Evolutionary conservation across 441 rosid species (phyloP), one percentile per base, ranked within the genome.

Genomic region (Hypseocharis bilobata): DNA sequence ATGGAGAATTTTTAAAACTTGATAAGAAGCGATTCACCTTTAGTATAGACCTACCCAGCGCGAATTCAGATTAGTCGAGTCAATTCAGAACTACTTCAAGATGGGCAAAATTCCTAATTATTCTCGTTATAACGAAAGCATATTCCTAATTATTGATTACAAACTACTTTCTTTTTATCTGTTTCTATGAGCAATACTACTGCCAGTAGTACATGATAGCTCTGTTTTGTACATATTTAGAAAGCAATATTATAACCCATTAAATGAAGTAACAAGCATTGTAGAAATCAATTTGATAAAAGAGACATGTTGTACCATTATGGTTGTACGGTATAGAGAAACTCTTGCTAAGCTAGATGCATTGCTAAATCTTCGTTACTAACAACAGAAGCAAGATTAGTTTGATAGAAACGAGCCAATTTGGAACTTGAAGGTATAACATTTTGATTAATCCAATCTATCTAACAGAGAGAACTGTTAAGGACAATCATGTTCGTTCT

Each of bases 281-380:
- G 72, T 63, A 42, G 67, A 69, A 63, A 69, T 51, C 72, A 63
- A 63, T 29, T 42, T 22, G 20, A 47, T 55, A 52, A 63, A 63
- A 62, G 44, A 40, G 63, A 63, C 68, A 10, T 30, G 13, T 63
- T 63, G 72, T 63, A 55, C 16, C 1, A 20, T 63, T 63, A 47
- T 44, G 67, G 1, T 19, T 55, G 56, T 45, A 69, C 40, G 20
- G 40, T 29, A 58, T 22, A 58, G 26, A 58, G 40, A 16, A 13
- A 2, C 26, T 54, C 0, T 23, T 27, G 19, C 26, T 55, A 10
- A 55, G 26, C n/a, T n/a, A n/a, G n/a, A n/a, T n/a, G n/a, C n/a
- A n/a, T n/a, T n/a, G n/a, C n/a, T n/a, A n/a, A n/a, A n/a, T n/a
- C n/a, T n/a, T 55, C 59, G 59, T 55, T 55, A 55, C 30, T 55